Percentiles rank a stretch among this genome's conserved stretches.
phyloP scores from a whole-genome alignment of 169 alveolate genomes.

The Neospora caninum region DNA sequence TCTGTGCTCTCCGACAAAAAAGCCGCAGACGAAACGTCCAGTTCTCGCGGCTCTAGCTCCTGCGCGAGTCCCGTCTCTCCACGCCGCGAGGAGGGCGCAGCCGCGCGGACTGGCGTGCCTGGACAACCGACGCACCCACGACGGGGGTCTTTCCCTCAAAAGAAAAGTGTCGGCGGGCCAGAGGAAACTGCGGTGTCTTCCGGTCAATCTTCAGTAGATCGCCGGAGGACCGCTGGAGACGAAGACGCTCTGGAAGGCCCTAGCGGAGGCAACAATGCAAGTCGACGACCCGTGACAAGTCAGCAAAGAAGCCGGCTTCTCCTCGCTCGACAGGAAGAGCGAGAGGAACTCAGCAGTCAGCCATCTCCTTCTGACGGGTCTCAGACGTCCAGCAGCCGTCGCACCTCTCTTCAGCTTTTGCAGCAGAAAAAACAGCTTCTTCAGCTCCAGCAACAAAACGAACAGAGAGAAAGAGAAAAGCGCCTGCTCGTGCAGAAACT shows the following conservation, averaged over 20 bases:
- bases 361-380: background rate
- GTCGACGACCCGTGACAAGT: background rate
- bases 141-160: too few species aligned
- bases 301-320: background rate
- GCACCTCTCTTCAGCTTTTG: background rate
- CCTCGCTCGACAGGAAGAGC: background rate
- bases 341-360: background rate
- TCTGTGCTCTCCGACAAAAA: too few species aligned
- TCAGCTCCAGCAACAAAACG: background rate
- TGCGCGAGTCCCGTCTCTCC: too few species aligned
- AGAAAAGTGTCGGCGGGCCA: too few species aligned
- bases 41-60: too few species aligned
- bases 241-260: background rate
- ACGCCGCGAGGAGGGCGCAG: too few species aligned
- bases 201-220: too few species aligned
- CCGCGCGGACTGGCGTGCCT: too few species aligned
- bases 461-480: background rate
- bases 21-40: too few species aligned
- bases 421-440: conserved; percentile 8
- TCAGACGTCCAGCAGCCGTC: background rate
- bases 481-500: background rate
- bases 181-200: too few species aligned
- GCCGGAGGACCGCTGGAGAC: too few species aligned
- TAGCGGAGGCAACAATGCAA: background rate
- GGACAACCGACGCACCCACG: too few species aligned